phyloP scores from a whole-genome alignment of 78 protist genomes.

The Isochrysis galbana region DNA sequence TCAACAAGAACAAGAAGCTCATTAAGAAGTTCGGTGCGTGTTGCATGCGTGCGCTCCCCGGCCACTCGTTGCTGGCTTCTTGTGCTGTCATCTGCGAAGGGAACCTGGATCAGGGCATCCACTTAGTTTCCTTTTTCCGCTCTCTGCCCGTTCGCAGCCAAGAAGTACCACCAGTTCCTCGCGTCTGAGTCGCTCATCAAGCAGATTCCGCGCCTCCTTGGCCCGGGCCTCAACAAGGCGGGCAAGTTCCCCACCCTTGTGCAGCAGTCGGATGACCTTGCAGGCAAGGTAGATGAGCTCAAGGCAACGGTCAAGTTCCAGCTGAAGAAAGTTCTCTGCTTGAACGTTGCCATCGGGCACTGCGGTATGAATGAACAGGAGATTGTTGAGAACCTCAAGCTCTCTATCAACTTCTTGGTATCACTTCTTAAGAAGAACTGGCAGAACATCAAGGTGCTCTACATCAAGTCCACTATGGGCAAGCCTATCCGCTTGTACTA shows the following conservation, averaged over 20 bases:
- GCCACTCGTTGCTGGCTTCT: too few species aligned
- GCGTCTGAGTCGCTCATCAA: conserved; percentile 95
- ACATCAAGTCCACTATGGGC: conserved; percentile 98
- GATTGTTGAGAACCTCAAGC: conserved; percentile 80
- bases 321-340: conserved; percentile 97
- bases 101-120: too few species aligned
- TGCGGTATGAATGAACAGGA: conserved; percentile 87
- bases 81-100: too few species aligned
- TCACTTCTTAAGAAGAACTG: conserved; percentile 99
- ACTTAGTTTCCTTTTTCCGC: background rate
- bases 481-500: conserved; percentile 41
- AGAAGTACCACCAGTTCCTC: conserved; percentile 96
- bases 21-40: conserved; percentile 90
- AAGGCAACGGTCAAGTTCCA: conserved; percentile 96
- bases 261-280: background rate
- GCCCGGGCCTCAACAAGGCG: conserved; percentile 98
- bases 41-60: background rate
- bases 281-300: conserved; percentile 83
- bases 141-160: conserved; percentile 68
- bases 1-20: conserved; percentile 98
- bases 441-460: conserved; percentile 96
- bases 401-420: conserved; percentile 95
- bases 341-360: conserved; percentile 98
- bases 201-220: conserved; percentile 95
- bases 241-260: conserved; percentile 98